Evolutionary conservation across 2,329 filamentous ascomycete species (phyloP).

Genomic region (Colletotrichum eremochloae): DNA sequence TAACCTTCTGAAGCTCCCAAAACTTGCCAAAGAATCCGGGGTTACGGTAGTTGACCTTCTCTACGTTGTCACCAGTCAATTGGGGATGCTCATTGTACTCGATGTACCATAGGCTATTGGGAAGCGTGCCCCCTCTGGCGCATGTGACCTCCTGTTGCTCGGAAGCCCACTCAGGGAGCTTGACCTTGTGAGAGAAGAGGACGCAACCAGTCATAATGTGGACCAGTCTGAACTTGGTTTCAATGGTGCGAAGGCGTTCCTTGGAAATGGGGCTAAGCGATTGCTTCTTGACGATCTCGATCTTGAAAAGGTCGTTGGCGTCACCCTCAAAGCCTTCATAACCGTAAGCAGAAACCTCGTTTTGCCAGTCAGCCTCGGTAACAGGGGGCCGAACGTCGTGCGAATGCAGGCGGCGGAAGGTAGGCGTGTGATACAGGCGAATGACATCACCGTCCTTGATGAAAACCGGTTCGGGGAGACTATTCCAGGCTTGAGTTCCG

Average conservation of each 20-base stretch:
- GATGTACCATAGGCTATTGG: conserved; percentile 97
- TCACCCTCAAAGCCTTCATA: conserved; percentile 98
- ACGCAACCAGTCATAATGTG: conserved; percentile 98
- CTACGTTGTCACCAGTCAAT: conserved; percentile 75
- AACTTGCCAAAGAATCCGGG: conserved; percentile 98
- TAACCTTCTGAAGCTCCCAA: conserved; percentile 95
- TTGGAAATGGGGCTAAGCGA: conserved; percentile 85
- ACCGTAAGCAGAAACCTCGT: conserved; percentile 95
- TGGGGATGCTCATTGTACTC: conserved; percentile 90
- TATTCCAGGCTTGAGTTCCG: conserved; percentile 88
- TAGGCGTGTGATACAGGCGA: conserved; percentile 85
- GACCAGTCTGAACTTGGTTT: conserved; percentile 95
- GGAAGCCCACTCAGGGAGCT: conserved; percentile 96
- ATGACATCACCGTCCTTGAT: conserved; percentile 86
- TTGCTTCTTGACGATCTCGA: conserved; percentile 94
- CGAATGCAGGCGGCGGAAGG: conserved; percentile 91
- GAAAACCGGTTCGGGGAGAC: conserved; percentile 72
- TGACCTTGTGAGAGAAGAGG: conserved; percentile 98
- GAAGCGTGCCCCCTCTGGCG: conserved; percentile 88
- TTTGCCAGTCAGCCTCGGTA: conserved; percentile 92
- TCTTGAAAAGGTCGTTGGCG: conserved; percentile 93
- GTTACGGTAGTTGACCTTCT: conserved; percentile 95
- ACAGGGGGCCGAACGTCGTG: conserved; percentile 92
- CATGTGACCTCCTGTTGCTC: conserved; percentile 99
- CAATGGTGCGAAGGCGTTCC: conserved; percentile 88